Evolutionary conservation across 2,329 filamentous ascomycete species (phyloP), one percentile per base, ranked within the genome.

Genomic region (Rugonectria rugulosa): DNA sequence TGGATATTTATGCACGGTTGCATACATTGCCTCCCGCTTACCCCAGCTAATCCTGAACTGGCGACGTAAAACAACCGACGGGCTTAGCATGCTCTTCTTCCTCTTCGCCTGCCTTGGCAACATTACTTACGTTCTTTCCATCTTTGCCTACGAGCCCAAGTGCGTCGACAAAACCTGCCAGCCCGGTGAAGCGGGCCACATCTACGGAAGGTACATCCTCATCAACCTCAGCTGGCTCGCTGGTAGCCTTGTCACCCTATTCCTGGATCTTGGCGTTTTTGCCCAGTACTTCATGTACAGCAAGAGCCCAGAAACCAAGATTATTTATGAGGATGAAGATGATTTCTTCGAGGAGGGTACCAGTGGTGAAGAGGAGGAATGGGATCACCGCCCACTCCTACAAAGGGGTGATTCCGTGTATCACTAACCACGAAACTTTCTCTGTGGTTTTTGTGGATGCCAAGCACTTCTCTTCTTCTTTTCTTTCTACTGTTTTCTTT

Each of bases 101-200:
- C 80, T 98, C 19, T 98, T 99, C 72, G 95, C 95, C 5, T 98
- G 94, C 70, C 85, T 98, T 6, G 95, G 95, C 2, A 99, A 99
- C 72, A 74, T 97, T 62, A 97, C 93, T 0, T 98, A 96, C 68
- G 93, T 97, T 15, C 78, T 97, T 31, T 93, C 89, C 31, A 98
- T 99, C 64, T 82, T 98, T 61, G 93, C 92, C 1, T 98, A 92
- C 69, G 91, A 93, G 56, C 91, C 93, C 0, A 78, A 83, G 24
- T 96, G 91, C 61, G 72, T 70, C 24, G 70, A 70, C 21, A 64
- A 75, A 62, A 55, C 72, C 12, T 97, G 93, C 75, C 72, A 72
- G 21, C 76, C 80, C 0, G 90, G 87, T 0, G 91, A 96, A 74
- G 84, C 84, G 1, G 70, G 72, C 10, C 75, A 72, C 1, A 80